Evolutionary conservation across 352 stramenopile species (phyloP).

Genomic region (Phytopythium montanum): DNA sequence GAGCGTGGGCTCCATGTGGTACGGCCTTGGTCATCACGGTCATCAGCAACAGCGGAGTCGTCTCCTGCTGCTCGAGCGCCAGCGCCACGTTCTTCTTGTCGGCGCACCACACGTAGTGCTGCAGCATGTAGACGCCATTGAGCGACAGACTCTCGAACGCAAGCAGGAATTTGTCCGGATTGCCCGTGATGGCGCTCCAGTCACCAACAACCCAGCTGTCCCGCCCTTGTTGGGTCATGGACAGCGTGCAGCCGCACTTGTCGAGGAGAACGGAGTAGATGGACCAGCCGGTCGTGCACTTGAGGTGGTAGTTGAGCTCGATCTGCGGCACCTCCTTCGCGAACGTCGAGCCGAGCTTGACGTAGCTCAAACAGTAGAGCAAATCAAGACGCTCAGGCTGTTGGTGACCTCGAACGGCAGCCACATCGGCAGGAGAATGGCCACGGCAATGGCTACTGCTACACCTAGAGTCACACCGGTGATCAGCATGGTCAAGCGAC

Average conservation of each 20-base stretch:
- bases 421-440: slow-evolving; percentile 17
- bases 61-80: neutral
- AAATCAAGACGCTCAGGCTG: slow-evolving; percentile 77
- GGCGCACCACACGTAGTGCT: slow-evolving; percentile 93
- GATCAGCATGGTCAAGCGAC: slow-evolving; percentile 33
- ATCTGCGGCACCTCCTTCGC: slow-evolving; percentile 94
- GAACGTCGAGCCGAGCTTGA: slow-evolving; percentile 92
- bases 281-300: slow-evolving; percentile 92
- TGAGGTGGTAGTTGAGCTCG: slow-evolving; percentile 88
- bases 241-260: slow-evolving; percentile 88
- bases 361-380: slow-evolving; percentile 89
- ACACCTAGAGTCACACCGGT: slow-evolving; percentile 23
- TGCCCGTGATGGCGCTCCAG: slow-evolving; percentile 89
- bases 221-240: slow-evolving; percentile 84
- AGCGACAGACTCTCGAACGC: slow-evolving; percentile 92
- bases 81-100: slow-evolving; percentile 12
- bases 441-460: slow-evolving; percentile 27
- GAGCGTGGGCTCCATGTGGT: neutral
- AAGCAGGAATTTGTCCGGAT: slow-evolving; percentile 93
- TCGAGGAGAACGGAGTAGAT: slow-evolving; percentile 95
- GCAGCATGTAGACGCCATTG: slow-evolving; percentile 92
- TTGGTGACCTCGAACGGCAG: slow-evolving; percentile 1
- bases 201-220: slow-evolving; percentile 85
- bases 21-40: neutral
- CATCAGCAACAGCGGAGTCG: neutral